Conservation (phyloP, 1,284 basidiomycete species). For the Mycena citricolor region DNA sequence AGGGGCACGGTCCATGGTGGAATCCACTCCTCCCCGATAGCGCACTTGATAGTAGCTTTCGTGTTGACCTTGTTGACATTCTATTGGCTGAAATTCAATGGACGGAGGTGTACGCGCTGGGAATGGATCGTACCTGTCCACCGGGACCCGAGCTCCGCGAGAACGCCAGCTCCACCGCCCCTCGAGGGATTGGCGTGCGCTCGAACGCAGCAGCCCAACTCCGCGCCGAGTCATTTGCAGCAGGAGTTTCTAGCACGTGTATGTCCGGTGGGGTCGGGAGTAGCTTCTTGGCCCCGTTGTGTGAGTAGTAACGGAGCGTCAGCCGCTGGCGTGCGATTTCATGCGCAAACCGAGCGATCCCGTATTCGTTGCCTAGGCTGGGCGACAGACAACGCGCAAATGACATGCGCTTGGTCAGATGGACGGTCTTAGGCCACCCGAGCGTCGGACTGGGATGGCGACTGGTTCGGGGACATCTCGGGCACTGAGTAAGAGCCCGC, state of each 20-base stretch:
- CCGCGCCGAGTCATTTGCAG: conserved; percentile 45
- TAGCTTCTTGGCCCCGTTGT: conserved; percentile 18
- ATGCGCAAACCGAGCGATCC: not conserved
- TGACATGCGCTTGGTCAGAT: too few relatives aligned
- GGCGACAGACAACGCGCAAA: too few relatives aligned
- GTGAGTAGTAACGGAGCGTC: too few relatives aligned
- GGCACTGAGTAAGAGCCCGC: too few relatives aligned
- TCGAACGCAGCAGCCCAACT: conserved; percentile 54
- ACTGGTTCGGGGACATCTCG: too few relatives aligned
- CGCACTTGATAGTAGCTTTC: conserved; percentile 64
- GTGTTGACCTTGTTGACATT: conserved; percentile 85
- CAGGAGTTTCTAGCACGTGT: conserved; percentile 33
- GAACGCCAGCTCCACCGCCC: conserved; percentile 58
- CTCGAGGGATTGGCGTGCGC: conserved; percentile 41
- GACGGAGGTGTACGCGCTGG: not conserved
- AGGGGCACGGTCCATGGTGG: conserved; percentile 61
- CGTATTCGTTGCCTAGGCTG: too few relatives aligned
- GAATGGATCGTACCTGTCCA: conserved; percentile 57
- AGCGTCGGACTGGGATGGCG: too few relatives aligned
- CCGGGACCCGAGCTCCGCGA: conserved; percentile 78
- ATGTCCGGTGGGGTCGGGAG: conserved; percentile 40
- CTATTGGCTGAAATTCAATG: conserved; percentile 34
- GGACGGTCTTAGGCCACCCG: too few relatives aligned
- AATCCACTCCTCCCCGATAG: conserved; percentile 60
- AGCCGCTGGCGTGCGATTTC: conserved; percentile 16